A percentile compares a stretch with the other conserved stretches of the same genome.
Conservation (phyloP, 306 rosid species). For the Inga leiocalycina region DNA sequence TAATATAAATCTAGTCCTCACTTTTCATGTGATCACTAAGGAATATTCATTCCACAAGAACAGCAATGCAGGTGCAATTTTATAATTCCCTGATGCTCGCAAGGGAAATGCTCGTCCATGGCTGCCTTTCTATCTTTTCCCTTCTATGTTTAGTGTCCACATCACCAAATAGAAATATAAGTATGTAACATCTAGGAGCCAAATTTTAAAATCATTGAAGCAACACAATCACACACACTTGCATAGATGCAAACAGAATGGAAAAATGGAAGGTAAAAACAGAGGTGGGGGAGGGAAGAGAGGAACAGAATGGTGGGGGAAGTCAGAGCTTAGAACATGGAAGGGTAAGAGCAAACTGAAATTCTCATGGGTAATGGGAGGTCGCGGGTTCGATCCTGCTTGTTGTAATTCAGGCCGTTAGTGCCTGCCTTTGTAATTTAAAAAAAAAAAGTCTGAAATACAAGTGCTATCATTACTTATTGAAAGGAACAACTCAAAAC, state of each 20-base stretch:
- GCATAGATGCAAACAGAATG: neutral
- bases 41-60: too few relatives aligned
- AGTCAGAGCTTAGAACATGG: neutral
- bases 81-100: neutral
- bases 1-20: conserved; percentile 2
- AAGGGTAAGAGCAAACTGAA: neutral
- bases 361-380: too few relatives aligned
- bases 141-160: neutral
- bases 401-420: too few relatives aligned
- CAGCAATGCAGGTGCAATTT: too few relatives aligned
- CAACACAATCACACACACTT: neutral
- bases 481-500: neutral
- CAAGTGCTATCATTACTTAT: too few relatives aligned
- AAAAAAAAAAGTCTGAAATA: too few relatives aligned
- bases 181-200: too few relatives aligned
- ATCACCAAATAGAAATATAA: neutral
- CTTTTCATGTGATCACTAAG: neutral
- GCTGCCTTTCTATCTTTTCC: neutral
- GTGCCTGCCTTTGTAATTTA: too few relatives aligned
- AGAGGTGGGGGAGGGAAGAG: neutral
- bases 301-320: too few relatives aligned
- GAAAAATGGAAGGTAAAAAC: neutral
- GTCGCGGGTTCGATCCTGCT: too few relatives aligned
- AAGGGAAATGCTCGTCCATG: neutral
- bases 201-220: neutral